Conservation (phyloP, 2,329 filamentous ascomycete species). For the Colletotrichum scovillei region DNA sequence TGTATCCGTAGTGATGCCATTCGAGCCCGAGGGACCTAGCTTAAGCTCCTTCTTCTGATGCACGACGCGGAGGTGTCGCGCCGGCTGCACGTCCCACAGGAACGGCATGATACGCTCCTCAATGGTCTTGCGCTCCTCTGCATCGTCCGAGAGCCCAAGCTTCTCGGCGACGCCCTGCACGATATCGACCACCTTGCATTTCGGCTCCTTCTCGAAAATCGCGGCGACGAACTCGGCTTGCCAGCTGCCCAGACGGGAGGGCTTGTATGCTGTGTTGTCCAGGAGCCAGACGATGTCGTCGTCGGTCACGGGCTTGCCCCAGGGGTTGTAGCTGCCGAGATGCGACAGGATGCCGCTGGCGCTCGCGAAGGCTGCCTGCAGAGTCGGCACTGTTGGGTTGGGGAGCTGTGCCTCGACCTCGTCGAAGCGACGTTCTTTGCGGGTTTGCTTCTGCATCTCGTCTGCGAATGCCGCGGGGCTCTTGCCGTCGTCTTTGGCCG, state of each 20-base stretch:
- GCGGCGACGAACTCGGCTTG: constrained; percentile 85
- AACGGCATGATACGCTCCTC: constrained; percentile 80
- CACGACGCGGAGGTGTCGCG: constrained; percentile 73
- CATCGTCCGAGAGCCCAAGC: constrained; percentile 73
- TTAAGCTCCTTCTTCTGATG: constrained; percentile 62
- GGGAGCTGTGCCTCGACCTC: constrained; percentile 61
- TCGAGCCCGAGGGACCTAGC: constrained; percentile 76
- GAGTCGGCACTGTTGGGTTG: constrained; percentile 44
- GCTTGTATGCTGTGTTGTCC: constrained; percentile 86
- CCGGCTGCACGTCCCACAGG: constrained; percentile 79
- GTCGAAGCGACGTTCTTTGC: constrained; percentile 60
- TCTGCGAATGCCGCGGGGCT: constrained; percentile 43
- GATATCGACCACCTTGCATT: constrained; percentile 73
- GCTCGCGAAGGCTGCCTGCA: constrained; percentile 45
- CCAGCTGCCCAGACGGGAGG: constrained; percentile 66
- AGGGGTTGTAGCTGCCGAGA: constrained; percentile 65
- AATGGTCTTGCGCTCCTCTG: constrained; percentile 69
- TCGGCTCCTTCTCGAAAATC: constrained; percentile 80
- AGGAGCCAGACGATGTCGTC: constrained; percentile 87
- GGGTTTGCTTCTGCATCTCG: constrained; percentile 63
- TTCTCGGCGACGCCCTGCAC: constrained; percentile 78
- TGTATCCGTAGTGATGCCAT: constrained; percentile 77
- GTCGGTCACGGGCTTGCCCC: constrained; percentile 68
- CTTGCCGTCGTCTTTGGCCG: constrained; percentile 9
- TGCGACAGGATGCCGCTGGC: constrained; percentile 57